Percentiles rank a stretch among this genome's conserved stretches.
Evolutionary conservation across 768 basidiomycete genomes (phyloP).

Genomic region (Tylopilus rubrobrunneus): DNA sequence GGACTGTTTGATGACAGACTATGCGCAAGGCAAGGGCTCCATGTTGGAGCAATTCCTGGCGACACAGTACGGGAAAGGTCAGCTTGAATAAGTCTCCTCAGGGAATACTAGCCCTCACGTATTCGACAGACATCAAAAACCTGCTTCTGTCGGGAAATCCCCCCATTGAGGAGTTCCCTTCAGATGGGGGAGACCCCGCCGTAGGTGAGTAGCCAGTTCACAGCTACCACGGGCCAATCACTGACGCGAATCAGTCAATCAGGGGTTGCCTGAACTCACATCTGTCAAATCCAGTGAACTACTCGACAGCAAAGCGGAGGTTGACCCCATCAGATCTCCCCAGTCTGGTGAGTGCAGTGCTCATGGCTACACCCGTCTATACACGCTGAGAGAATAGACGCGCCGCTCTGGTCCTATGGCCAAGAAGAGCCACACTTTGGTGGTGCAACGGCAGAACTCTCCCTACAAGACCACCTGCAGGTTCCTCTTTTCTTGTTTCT

Average conservation of each 20-base stretch:
- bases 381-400: too few relatives aligned
- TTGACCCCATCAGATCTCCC: background rate
- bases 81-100: background rate
- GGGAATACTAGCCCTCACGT: too few relatives aligned
- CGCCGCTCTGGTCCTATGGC: too few relatives aligned
- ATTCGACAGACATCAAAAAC: background rate
- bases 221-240: too few relatives aligned
- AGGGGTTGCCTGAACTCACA: too few relatives aligned
- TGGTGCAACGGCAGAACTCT: too few relatives aligned
- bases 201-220: too few relatives aligned
- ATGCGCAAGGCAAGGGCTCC: constrained; percentile 4
- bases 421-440: too few relatives aligned
- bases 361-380: too few relatives aligned
- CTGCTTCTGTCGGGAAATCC: background rate
- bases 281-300: too few relatives aligned
- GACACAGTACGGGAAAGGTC: background rate
- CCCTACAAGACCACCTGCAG: too few relatives aligned
- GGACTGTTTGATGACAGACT: constrained; percentile 11
- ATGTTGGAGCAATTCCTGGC: constrained; percentile 10
- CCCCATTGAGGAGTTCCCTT: background rate
- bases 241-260: background rate
- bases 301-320: background rate
- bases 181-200: background rate
- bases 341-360: background rate
- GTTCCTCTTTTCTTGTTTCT: too few relatives aligned